Evolutionary conservation across 148 eudicot genomes (phyloP), one percentile per base, ranked within the genome.

Genomic region (Silene uniflora): DNA sequence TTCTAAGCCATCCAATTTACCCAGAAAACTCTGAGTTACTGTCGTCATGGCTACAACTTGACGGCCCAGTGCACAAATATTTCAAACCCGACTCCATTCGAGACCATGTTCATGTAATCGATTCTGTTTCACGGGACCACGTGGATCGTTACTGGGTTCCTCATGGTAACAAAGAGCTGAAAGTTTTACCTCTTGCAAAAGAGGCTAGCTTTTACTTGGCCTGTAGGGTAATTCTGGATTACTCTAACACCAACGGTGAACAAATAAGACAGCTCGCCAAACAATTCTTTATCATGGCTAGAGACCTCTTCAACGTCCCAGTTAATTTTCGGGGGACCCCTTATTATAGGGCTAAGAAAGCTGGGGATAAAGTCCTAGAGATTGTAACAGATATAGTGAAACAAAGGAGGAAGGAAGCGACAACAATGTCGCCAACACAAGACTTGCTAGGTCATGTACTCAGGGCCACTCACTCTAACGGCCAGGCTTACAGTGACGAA

Each of bases 401-500:
- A n/a, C 22, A 59, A 8, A 63, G 46, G 55, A 80, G 52, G 2
- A 32, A 10, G 2, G 67, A 52, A 17, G 10, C 47, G 10, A 6
- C 10, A 10, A 7, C 47, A 44, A 44, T 10, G 47, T 44, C 47
- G 8, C 47, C 47, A 7, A 3, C 42, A 2, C 13, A 73, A 6
- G 76, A 73, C 29, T 6, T 73, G 61, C 39, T 73, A 32, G 27
- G 67, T 22, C 54, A 16, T 18, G 2, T 73, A 24, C 32, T 73
- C 17, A 11, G 21, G 9, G 56, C 29, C 0, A 25, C 1, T 13
- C 22, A 58, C 10, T 14, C 14, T 75, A 69, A 80, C 58, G 76
- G 74, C 3, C 11, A 75, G 7, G 47, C 22, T 19, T 56, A 78
- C 67, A 70, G 56, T 24, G 85, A 84, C 6, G 62, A 79, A 52